A percentile compares a stretch with the other conserved stretches of the same genome.
These are phyloP conservation scores for Phytophthora melonis DNA, from an alignment of 352 stramenopile species.

Conservation along the genomic window DNA sequence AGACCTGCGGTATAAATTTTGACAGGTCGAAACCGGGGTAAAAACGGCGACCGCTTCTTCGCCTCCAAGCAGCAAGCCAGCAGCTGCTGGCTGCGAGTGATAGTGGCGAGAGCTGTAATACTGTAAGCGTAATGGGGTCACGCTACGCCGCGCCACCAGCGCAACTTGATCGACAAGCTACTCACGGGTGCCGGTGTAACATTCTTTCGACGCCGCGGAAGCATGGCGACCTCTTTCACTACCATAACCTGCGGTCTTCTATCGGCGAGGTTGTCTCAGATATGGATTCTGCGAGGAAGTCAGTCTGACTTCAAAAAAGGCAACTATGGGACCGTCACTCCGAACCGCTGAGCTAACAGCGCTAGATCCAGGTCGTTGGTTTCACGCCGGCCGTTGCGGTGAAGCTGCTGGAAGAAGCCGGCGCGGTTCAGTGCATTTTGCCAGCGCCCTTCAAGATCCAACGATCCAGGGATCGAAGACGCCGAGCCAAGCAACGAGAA, in stretches of 20 bases:
- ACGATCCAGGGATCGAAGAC: conserved; percentile 3
- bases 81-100: too few relatives aligned
- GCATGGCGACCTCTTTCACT: not conserved
- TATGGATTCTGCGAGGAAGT: not conserved
- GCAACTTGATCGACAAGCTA: conserved; percentile 5
- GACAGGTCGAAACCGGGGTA: not conserved
- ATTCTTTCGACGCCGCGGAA: not conserved
- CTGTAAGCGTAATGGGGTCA: not conserved
- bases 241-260: not conserved
- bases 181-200: not conserved
- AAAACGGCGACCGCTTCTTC: too few relatives aligned
- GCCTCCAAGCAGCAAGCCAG: not conserved
- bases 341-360: conserved; percentile 1
- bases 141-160: not conserved
- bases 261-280: not conserved
- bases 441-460: conserved; percentile 34
- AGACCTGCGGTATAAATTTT: conserved; percentile 13
- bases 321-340: conserved; percentile 24
- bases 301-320: conserved; percentile 16
- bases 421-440: not conserved
- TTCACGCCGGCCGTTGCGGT: conserved; percentile 17
- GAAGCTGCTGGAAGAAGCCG: not conserved
- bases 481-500: conserved; percentile 1
- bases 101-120: not conserved
- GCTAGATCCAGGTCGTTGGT: conserved; percentile 10